Evolutionary conservation across 2,329 filamentous ascomycete species (phyloP).

Genomic region (Pleoardoris graminearum): DNA sequence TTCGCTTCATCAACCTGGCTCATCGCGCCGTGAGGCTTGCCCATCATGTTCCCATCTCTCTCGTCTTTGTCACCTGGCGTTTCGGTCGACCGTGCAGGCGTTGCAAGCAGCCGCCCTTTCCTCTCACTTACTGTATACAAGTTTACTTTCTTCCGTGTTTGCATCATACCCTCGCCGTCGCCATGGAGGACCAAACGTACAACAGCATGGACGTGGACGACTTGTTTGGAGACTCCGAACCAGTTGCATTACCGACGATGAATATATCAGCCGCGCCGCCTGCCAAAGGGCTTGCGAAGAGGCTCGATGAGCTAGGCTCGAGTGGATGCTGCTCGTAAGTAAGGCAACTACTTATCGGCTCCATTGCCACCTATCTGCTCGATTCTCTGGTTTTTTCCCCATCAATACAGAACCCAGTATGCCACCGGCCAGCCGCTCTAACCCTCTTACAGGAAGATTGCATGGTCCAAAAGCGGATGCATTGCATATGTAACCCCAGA

Average conservation of each 20-base stretch:
- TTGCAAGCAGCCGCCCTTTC: neutral
- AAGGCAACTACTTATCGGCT: neutral
- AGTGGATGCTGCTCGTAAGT: conserved; percentile 82
- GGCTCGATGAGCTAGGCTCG: conserved; percentile 74
- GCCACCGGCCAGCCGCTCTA: neutral
- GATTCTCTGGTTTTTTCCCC: no score
- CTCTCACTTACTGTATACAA: neutral
- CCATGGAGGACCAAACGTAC: conserved; percentile 60
- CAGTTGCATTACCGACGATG: conserved; percentile 62
- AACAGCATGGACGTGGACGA: conserved; percentile 51
- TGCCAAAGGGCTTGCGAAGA: conserved; percentile 69
- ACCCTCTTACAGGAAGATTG: conserved; percentile 63
- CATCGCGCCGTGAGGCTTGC: neutral
- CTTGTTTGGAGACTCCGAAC: conserved; percentile 57
- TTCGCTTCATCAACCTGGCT: conserved; percentile 17
- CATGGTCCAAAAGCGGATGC: conserved; percentile 86
- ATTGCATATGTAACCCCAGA: conserved; percentile 80
- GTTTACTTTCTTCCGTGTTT: neutral
- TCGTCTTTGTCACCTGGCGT: conserved; percentile 10
- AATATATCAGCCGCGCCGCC: conserved; percentile 54
- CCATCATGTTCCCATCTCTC: conserved; percentile 9
- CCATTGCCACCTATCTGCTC: neutral
- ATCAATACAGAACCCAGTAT: neutral
- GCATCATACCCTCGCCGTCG: conserved; percentile 27
- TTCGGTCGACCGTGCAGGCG: conserved; percentile 6